Conservation (phyloP, 129 eudicot species). For the sunflower (Helianthus annuus) region DNA sequence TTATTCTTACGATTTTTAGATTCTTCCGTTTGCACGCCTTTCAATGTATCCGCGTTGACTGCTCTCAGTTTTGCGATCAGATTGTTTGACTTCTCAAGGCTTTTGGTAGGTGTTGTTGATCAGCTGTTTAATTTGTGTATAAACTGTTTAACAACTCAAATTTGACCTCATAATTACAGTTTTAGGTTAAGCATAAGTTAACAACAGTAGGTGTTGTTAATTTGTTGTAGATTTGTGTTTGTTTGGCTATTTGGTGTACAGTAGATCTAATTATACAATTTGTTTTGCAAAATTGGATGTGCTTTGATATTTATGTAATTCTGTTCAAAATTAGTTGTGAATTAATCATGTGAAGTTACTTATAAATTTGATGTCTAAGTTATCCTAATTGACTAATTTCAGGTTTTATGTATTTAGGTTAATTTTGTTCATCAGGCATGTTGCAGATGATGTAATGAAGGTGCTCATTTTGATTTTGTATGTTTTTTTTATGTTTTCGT, state of each 20-base stretch:
- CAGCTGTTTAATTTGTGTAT: not conserved
- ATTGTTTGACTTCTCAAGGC: not conserved
- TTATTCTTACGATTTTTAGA: constrained; percentile 18
- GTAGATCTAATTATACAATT: not conserved
- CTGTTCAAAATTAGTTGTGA: not conserved
- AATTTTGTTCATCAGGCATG: not conserved
- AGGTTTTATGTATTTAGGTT: constrained; percentile 17
- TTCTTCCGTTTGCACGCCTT: constrained; percentile 25
- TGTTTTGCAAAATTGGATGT: not conserved
- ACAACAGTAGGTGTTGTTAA: constrained; percentile 1
- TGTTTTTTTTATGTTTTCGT: not conserved
- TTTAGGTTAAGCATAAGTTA: constrained; percentile 19
- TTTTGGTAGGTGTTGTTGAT: constrained; percentile 23
- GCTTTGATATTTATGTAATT: not conserved
- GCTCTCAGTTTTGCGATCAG: constrained; percentile 2
- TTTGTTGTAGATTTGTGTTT: constrained; percentile 12
- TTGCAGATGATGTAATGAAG: not conserved
- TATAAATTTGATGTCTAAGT: not conserved
- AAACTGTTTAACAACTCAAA: constrained; percentile 14
- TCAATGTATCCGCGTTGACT: constrained; percentile 15
- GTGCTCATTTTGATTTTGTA: not conserved
- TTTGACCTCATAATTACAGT: constrained; percentile 7
- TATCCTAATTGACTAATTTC: not conserved
- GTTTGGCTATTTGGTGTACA: constrained; percentile 6
- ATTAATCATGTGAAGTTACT: constrained; percentile 1